phyloP scores from a whole-genome alignment of 495 filamentous ascomycete species.

The Cercophora newfieldiana region DNA sequence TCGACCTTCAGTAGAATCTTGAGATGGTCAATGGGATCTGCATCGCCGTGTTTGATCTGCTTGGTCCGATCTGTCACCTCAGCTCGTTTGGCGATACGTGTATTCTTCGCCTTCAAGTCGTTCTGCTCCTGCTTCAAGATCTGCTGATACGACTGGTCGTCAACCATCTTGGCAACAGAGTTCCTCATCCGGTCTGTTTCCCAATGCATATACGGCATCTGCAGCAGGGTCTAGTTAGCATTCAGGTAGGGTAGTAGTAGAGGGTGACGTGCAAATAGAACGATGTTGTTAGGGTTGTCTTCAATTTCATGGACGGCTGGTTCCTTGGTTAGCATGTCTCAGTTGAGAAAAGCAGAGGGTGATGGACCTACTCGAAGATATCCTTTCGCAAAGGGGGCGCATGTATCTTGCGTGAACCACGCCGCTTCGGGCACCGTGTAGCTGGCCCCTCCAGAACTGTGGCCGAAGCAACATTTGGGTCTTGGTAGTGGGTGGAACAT shows the following conservation, averaged over 20 bases:
- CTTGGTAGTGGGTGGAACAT: not conserved
- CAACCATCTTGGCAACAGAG: slow-evolving; percentile 24
- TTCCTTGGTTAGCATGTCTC: slow-evolving; percentile 12
- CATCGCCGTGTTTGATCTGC: not conserved
- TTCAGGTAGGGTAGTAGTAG: not conserved
- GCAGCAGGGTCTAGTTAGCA: not conserved
- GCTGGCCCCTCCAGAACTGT: slow-evolving; percentile 36
- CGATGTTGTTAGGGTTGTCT: slow-evolving; percentile 35
- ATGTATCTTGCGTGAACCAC: slow-evolving; percentile 42
- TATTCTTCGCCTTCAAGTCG: not conserved
- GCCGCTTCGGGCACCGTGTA: slow-evolving; percentile 25
- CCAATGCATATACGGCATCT: slow-evolving; percentile 72
- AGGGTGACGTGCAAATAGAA: slow-evolving; percentile 38
- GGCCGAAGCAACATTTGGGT: slow-evolving; percentile 30
- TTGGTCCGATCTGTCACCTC: not conserved
- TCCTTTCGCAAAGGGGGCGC: slow-evolving; percentile 34
- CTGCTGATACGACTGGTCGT: slow-evolving; percentile 15
- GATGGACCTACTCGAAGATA: slow-evolving; percentile 30
- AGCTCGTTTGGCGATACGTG: not conserved
- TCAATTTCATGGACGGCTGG: slow-evolving; percentile 20
- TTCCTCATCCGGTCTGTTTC: slow-evolving; percentile 54
- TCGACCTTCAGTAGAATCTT: not conserved
- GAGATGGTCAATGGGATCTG: not conserved
- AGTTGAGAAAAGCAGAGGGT: not conserved
- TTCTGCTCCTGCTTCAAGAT: slow-evolving; percentile 7